Percentiles rank a stretch among this genome's conserved stretches.
These are phyloP conservation scores for Aciculosporium take DNA, from an alignment of 2,329 filamentous ascomycete species.

Conservation along the genomic window DNA sequence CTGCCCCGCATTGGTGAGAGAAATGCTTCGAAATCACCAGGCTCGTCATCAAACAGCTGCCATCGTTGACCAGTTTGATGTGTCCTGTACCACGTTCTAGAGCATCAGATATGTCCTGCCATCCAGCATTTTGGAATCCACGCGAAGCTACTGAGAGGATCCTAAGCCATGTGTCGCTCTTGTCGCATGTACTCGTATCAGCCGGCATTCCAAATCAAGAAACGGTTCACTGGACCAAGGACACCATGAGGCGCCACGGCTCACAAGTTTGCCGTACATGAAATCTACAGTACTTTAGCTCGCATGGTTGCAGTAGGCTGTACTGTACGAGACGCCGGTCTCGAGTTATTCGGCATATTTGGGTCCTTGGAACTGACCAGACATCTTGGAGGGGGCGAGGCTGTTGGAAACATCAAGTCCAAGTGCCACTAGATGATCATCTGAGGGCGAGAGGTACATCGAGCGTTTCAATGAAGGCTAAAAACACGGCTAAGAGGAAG, in stretches of 20 bases:
- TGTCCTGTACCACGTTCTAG: constrained; percentile 1
- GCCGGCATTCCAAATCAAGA: neutral
- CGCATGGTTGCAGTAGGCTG: too few species aligned
- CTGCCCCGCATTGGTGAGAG: neutral
- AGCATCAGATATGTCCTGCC: neutral
- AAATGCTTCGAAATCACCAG: neutral
- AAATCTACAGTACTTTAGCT: too few species aligned
- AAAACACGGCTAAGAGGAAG: too few species aligned
- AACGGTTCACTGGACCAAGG: neutral
- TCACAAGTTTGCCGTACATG: too few species aligned
- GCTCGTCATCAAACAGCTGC: neutral
- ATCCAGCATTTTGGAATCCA: neutral
- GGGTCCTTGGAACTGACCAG: too few species aligned
- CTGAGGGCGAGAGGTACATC: too few species aligned
- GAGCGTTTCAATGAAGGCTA: too few species aligned
- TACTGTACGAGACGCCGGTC: too few species aligned
- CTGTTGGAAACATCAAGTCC: neutral
- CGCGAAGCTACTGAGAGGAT: neutral
- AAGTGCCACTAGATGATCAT: neutral
- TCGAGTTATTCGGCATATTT: too few species aligned
- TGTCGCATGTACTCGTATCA: neutral
- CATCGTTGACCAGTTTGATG: neutral
- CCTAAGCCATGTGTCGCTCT: neutral
- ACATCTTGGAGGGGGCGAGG: too few species aligned
- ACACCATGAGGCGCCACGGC: neutral